These are phyloP conservation scores for Fusarium sp. DNA, from an alignment of 2,329 filamentous ascomycete species.

Conservation along the genomic window DNA sequence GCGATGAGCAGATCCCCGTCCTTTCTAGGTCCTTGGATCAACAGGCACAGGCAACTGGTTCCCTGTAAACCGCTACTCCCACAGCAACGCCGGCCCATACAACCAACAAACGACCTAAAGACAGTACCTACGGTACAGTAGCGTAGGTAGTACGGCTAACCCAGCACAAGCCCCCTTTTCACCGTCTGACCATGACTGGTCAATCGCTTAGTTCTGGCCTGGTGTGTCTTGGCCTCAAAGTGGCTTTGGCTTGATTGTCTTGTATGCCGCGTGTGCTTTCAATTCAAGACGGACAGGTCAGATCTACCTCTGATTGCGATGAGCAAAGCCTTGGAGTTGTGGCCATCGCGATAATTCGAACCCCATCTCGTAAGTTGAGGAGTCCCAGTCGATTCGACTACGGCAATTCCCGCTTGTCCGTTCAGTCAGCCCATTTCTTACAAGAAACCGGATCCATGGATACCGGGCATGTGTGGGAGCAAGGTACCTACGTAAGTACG, in stretches of 20 bases:
- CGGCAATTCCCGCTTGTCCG: background rate
- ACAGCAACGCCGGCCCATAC: conserved; percentile 11
- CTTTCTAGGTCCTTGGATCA: conserved; percentile 21
- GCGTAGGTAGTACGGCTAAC: conserved; percentile 15
- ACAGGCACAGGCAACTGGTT: conserved; percentile 3
- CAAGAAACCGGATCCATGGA: background rate
- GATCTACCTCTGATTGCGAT: conserved; percentile 4
- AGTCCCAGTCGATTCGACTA: background rate
- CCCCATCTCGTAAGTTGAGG: conserved; percentile 16
- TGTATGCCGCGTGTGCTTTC: background rate
- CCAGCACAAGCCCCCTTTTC: conserved; percentile 24
- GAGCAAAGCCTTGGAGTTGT: background rate
- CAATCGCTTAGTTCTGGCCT: conserved; percentile 14
- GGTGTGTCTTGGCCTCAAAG: conserved; percentile 20
- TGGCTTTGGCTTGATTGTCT: conserved; percentile 3
- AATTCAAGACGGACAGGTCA: background rate
- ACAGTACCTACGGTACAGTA: conserved; percentile 1
- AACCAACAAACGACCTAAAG: background rate
- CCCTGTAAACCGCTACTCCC: conserved; percentile 32
- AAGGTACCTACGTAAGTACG: background rate
- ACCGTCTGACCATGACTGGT: conserved; percentile 17
- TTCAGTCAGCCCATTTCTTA: conserved; percentile 6
- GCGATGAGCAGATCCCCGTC: conserved; percentile 40
- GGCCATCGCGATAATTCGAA: conserved; percentile 12
- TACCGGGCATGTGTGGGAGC: background rate